Evolutionary conservation across 129 eudicot species (phyloP), one percentile per base, ranked within the genome.

Genomic region (Gnaphalium uliginosum): DNA sequence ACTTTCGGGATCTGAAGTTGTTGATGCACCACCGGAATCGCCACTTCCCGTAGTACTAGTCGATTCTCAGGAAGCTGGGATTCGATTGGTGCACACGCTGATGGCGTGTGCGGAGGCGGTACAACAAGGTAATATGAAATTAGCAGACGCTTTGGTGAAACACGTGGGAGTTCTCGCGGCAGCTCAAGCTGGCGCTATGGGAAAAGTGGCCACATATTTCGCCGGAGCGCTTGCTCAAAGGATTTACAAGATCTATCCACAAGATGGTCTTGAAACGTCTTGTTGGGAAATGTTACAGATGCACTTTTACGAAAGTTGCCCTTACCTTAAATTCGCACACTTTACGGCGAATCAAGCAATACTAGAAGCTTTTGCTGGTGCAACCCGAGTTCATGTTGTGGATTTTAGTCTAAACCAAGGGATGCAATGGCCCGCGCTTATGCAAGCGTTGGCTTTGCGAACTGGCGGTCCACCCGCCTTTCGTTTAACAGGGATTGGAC

Each of bases 341-440:
- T 92, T 92, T 66, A 92, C 97, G 0, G 97, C 97, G 0, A 92
- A 89, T 80, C 97, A 92, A 75, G 97, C 96, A 37, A 92, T 92
- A 13, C 78, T 92, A 5, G 97, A 89, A 39, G 97, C 97, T 1
- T 89, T 92, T 35, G 85, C 85, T 0, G 93, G 91, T 0, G 86
- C 81, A 0, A 78, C n/a, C 14, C 72, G 79, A 7, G 97, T 92
- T 14, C 97, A 92, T 26, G 93, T 92, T 6, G 69, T 92, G 14
- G 97, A 92, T 85, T 92, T 92, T 60, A 84, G 96, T 29, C 72
- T 92, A 54, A 92, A 89, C 13, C 91, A 92, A 56, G 97, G 97
- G 76, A 87, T 89, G 96, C 97, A 92, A 66, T 92, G 97, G 97
- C 97, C 97, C 0, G 96, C 93, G 4, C 88, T 92, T 68, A 77